Conservation (phyloP, 768 basidiomycete genomes). For the Serendipita sp. region DNA sequence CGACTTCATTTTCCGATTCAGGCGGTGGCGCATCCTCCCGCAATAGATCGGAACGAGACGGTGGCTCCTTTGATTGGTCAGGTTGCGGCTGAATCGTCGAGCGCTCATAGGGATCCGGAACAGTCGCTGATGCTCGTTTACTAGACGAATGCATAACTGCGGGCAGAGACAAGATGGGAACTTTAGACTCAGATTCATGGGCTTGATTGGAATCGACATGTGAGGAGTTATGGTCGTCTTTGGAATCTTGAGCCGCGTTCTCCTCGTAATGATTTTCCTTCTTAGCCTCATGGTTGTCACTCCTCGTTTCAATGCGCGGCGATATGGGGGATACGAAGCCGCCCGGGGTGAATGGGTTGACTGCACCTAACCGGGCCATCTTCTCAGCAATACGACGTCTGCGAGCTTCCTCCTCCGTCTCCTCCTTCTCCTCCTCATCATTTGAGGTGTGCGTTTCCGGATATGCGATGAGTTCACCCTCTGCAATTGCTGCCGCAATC, state of each 20-base stretch:
- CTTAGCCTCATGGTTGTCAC: background rate
- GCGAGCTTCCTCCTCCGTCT: conserved; percentile 39
- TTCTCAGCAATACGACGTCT: conserved; percentile 43
- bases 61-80: background rate
- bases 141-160: background rate
- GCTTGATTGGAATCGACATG: background rate
- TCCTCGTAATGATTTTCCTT: background rate
- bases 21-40: background rate
- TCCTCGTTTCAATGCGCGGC: background rate
- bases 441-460: background rate
- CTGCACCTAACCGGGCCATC: conserved; percentile 45
- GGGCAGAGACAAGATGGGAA: conserved; percentile 2
- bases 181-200: conserved; percentile 3
- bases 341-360: conserved; percentile 34
- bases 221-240: too few species aligned
- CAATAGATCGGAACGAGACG: background rate
- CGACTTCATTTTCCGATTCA: background rate
- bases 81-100: too few species aligned
- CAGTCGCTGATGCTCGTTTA: too few species aligned
- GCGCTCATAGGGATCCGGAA: too few species aligned
- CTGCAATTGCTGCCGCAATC: background rate
- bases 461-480: background rate
- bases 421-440: background rate
- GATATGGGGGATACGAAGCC: background rate
- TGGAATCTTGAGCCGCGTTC: too few species aligned